phyloP scores from a whole-genome alignment of 2,329 filamentous ascomycete species.

The Aureobasidium sp. region DNA sequence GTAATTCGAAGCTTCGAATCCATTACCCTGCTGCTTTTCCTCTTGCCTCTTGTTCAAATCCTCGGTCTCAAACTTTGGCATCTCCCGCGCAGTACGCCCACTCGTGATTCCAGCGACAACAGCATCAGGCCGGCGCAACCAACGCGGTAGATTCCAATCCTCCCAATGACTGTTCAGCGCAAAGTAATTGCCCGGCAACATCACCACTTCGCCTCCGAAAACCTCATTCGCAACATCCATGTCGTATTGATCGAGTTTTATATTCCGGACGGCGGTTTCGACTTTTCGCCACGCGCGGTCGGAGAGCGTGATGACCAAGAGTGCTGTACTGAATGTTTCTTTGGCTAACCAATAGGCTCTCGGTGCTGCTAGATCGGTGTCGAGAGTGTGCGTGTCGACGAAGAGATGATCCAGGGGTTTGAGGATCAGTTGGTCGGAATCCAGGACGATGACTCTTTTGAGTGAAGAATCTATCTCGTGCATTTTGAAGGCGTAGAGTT shows the following conservation, averaged over 20 bases:
- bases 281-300: constrained; percentile 21
- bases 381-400: constrained; percentile 15
- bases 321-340: constrained; percentile 21
- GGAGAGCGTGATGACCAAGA: constrained; percentile 22
- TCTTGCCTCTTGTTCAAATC: neutral
- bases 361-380: constrained; percentile 22
- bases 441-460: constrained; percentile 20
- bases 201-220: constrained; percentile 21
- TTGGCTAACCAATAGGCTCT: constrained; percentile 25
- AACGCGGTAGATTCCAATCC: constrained; percentile 24
- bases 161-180: constrained; percentile 25
- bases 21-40: neutral
- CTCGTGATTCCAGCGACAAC: constrained; percentile 4
- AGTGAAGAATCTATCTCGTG: constrained; percentile 20
- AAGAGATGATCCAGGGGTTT: constrained; percentile 24
- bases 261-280: constrained; percentile 15
- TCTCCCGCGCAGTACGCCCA: too few relatives aligned
- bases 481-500: constrained; percentile 24
- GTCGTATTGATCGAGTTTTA: constrained; percentile 21
- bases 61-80: neutral
- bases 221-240: constrained; percentile 26
- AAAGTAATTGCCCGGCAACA: constrained; percentile 22
- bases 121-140: constrained; percentile 17
- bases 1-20: too few relatives aligned
- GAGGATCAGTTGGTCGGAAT: constrained; percentile 24